Percentiles rank a stretch among this genome's conserved stretches.
Conservation (phyloP, 2,329 filamentous ascomycete genomes). For the Claviceps sp. region DNA sequence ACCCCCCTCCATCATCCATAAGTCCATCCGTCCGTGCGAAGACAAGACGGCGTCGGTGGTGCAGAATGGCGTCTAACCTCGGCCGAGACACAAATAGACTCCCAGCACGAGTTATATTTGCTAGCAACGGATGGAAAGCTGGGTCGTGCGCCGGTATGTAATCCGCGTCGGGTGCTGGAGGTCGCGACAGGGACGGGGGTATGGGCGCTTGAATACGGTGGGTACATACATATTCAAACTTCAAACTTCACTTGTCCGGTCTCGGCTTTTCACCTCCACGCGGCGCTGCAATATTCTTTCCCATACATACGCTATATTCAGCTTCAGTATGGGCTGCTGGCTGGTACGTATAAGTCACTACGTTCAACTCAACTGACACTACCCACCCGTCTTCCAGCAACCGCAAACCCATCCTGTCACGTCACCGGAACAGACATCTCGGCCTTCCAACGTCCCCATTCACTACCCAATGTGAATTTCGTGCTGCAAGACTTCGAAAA, state of each 20-base stretch:
- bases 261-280: too few relatives aligned
- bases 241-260: too few relatives aligned
- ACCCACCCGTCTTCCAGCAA: conserved; percentile 13
- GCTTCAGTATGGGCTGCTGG: background rate
- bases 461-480: conserved; percentile 35
- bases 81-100: conserved; percentile 15
- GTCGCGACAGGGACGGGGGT: conserved; percentile 38
- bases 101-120: conserved; percentile 20
- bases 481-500: conserved; percentile 39
- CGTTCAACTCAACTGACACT: background rate
- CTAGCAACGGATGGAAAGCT: conserved; percentile 29
- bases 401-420: conserved; percentile 23
- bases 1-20: too few relatives aligned
- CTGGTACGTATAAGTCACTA: background rate
- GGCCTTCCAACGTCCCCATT: conserved; percentile 27
- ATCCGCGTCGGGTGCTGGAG: conserved; percentile 31
- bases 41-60: too few relatives aligned
- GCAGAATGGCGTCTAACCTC: too few relatives aligned
- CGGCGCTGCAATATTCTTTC: too few relatives aligned
- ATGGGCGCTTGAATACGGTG: conserved; percentile 38
- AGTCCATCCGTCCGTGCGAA: too few relatives aligned
- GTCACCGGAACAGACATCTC: conserved; percentile 34
- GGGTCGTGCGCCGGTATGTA: conserved; percentile 28
- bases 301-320: background rate
- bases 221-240: background rate